Conservation (phyloP, 2,329 filamentous ascomycete genomes). For the Tympanopsis confertula region DNA sequence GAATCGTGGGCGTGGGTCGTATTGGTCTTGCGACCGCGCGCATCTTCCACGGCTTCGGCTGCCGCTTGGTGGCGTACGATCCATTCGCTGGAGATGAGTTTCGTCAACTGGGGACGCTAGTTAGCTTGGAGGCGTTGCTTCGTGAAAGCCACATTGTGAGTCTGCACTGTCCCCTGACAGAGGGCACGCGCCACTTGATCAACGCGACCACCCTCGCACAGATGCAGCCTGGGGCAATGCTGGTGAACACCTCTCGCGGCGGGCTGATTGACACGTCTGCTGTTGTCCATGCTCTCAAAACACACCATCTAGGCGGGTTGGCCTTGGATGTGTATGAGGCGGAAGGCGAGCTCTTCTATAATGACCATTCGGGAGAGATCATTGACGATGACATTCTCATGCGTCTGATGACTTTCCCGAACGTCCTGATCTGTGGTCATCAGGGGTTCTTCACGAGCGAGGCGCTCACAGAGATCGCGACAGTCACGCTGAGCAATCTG, state of each 20-base stretch:
- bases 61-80: conserved; percentile 28
- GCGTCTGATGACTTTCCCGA: conserved; percentile 57
- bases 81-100: conserved; percentile 18
- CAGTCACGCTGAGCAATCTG: conserved; percentile 29
- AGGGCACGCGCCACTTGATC: conserved; percentile 26
- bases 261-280: conserved; percentile 26
- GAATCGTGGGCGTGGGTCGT: conserved; percentile 28
- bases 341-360: conserved; percentile 24
- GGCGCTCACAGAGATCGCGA: conserved; percentile 51
- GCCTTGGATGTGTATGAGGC: conserved; percentile 32
- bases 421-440: conserved; percentile 55
- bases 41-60: conserved; percentile 29
- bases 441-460: conserved; percentile 61
- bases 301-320: conserved; percentile 21
- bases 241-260: conserved; percentile 33
- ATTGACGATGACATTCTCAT: conserved; percentile 57
- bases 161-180: conserved; percentile 32
- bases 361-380: conserved; percentile 27
- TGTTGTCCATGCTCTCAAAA: conserved; percentile 25
- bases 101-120: conserved; percentile 17
- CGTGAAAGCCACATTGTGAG: conserved; percentile 25
- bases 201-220: conserved; percentile 19
- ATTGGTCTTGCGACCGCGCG: conserved; percentile 27
- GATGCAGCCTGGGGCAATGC: conserved; percentile 24
- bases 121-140: conserved; percentile 21